Percentiles rank a stretch among this genome's conserved stretches.
phyloP scores from a whole-genome alignment of 257 asterid species.

The Craterostigma plantagineum region DNA sequence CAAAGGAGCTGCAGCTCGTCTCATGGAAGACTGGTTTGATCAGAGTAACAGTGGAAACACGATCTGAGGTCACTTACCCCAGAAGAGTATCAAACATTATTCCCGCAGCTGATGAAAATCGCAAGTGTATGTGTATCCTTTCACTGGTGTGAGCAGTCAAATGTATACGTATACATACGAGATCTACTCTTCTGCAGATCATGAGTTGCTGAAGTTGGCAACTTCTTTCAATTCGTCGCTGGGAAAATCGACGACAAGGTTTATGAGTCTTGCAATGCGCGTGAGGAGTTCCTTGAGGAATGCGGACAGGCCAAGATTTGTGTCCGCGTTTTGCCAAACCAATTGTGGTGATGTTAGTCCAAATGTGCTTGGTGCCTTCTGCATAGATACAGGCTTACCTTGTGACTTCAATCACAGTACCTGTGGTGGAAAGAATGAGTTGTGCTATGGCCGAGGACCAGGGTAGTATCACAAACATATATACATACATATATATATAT shows the following conservation, averaged over 20 bases:
- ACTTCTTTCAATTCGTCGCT: conserved; percentile 58
- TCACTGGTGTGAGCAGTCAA: background rate
- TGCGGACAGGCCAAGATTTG: conserved; percentile 65
- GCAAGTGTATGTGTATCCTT: conserved; percentile 32
- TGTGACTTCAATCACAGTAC: conserved; percentile 98
- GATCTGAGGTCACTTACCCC: conserved; percentile 16
- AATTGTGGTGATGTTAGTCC: conserved; percentile 99
- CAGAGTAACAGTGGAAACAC: conserved; percentile 19
- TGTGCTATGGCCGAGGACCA: conserved; percentile 96
- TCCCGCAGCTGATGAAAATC: conserved; percentile 32
- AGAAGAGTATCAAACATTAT: conserved; percentile 81
- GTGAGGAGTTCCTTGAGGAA: conserved; percentile 72
- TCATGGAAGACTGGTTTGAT: conserved; percentile 98
- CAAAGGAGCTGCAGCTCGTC: conserved; percentile 97
- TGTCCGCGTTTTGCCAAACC: conserved; percentile 89
- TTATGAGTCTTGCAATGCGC: conserved; percentile 57
- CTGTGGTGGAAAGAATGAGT: conserved; percentile 89
- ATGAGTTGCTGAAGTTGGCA: conserved; percentile 72
- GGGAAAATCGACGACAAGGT: conserved; percentile 53
- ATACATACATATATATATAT: background rate
- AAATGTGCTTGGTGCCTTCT: conserved; percentile 94
- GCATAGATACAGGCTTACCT: conserved; percentile 84
- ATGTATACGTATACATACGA: background rate
- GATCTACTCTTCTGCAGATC: conserved; percentile 34
- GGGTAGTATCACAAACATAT: conserved; percentile 35